Evolutionary conservation across 345 rosid genomes (phyloP), one percentile per base, ranked within the genome.

Genomic region (Populus simonii): DNA sequence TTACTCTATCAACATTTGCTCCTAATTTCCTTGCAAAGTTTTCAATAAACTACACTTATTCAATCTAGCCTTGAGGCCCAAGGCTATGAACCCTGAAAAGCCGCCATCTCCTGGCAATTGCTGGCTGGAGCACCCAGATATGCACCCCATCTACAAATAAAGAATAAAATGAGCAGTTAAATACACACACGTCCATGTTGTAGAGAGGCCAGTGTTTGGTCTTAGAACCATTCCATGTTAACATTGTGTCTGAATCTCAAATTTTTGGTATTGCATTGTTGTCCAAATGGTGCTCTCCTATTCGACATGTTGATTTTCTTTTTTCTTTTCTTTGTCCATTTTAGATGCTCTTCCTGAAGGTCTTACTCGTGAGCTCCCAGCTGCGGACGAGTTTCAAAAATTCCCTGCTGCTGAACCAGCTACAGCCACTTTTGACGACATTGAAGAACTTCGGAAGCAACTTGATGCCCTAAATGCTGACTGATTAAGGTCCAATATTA

Each of bases 291-390:
- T 43, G 20, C 17, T 29, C 43, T 22, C 36, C 53, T 35, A 7
- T 63, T 18, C 41, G 39, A 27, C 15, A 16, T 20, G 8, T 47
- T 35, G 25, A 53, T 31, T 31, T 68, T 41, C 45, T 12, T 9
- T 38, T 38, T 7, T 23, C 7, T 20, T 71, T 38, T 6, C 35
- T 8, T 68, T 69, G 53, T 47, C 31, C 35, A 70, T 45, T 43
- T 38, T 88, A 92, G 99, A 81, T 82, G 76, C 87, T 68, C 92
- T 92, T 75, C 99, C 99, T 0, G 94, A 91, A 83, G 99, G 99
- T 82, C 93, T 96, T 62, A 83, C 89, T 10, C 92, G 73, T 7
- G 98, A 96, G 89, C 96, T 93, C 61, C 98, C 99, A 68, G 86
- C 67, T 22, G 94, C 99, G 1, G 98, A 91, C 73, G 88, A 84